A percentile compares a stretch with the other conserved stretches of the same genome.
These are phyloP conservation scores for Magnaporthiopsis rhizophila DNA, from an alignment of 2,329 filamentous ascomycete species.

Conservation along the genomic window DNA sequence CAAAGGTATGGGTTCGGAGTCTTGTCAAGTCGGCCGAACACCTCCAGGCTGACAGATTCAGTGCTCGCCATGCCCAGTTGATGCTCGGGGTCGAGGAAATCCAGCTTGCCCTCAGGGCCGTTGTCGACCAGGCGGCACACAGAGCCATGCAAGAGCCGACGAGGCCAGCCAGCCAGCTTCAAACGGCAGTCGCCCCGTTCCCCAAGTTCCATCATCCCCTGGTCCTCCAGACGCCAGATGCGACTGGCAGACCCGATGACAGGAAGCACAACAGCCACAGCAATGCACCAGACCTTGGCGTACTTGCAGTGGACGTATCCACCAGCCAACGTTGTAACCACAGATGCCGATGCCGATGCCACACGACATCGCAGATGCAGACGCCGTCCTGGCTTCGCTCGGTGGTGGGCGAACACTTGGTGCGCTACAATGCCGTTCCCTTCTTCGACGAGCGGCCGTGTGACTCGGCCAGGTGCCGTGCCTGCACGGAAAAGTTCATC, in stretches of 20 bases:
- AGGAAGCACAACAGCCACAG: too few relatives aligned
- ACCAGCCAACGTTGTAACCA: not conserved
- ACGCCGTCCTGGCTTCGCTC: slow-evolving; percentile 1
- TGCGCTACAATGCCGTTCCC: not conserved
- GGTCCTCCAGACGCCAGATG: not conserved
- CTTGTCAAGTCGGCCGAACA: too few relatives aligned
- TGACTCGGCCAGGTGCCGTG: not conserved
- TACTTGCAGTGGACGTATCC: not conserved
- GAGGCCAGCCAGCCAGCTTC: not conserved
- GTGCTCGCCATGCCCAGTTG: not conserved
- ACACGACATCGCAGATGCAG: not conserved
- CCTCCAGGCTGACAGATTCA: not conserved
- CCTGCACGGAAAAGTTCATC: not conserved
- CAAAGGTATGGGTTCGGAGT: not conserved
- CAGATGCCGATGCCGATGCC: not conserved
- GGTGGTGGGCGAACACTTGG: not conserved
- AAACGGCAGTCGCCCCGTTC: not conserved
- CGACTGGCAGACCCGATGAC: too few relatives aligned
- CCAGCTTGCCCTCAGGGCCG: not conserved
- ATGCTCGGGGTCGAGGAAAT: not conserved
- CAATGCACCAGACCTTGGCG: not conserved
- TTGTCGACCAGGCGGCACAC: not conserved
- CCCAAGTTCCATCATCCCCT: not conserved
- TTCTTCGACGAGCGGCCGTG: not conserved
- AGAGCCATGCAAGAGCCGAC: not conserved